Evolutionary conservation across 116 monocot species (phyloP), one percentile per base, ranked within the genome.

Genomic region (Iris pallida): DNA sequence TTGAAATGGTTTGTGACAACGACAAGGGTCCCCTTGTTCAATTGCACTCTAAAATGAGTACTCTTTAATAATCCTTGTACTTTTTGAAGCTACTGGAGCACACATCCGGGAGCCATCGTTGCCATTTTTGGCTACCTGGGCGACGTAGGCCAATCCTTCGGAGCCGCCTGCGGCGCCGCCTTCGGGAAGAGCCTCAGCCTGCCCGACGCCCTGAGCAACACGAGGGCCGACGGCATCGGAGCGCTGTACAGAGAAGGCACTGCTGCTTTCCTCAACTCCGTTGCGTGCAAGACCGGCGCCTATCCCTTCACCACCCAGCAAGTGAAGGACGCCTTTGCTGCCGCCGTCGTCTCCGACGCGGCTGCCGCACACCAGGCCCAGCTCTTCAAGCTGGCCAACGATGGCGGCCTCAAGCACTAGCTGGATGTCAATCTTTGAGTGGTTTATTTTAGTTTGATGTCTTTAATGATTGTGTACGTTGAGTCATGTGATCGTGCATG

Each of bases 181-280:
- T 76, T 79, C 20, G 83, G 78, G 44, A 57, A 15, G 7, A 73
- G 75, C 49, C 73, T 79, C 0, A 81, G 55, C 54, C 15, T 91
- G 15, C 78, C 56, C 1, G 75, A 84, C 4, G 84, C 87, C 0
- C 60, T 87, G 49, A 63, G 66, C 20, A 87, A 84, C 84, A 64
- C 79, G 0, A 61, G 87, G 4, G 47, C 41, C 11, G 90, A 87
- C 16, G 87, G 91, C 11, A 61, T 82, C 13, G 91, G 87, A 0
- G 84, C 84, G 2, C 78, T 91, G n/a, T 75, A 75, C 42, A 68
- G 87, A 0, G 91, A 87, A 56, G 87, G 91, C 4, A 78, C 87
- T 1, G 87, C 90, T 0, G 59, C 91, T 4, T 67, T 80, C 5
- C 87, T 91, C 75, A 91, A 91, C 80, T 87, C 91, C 59, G 46